Evolutionary conservation across 768 basidiomycete species (phyloP).

Genomic region (Stropharia rugosoannulata): DNA sequence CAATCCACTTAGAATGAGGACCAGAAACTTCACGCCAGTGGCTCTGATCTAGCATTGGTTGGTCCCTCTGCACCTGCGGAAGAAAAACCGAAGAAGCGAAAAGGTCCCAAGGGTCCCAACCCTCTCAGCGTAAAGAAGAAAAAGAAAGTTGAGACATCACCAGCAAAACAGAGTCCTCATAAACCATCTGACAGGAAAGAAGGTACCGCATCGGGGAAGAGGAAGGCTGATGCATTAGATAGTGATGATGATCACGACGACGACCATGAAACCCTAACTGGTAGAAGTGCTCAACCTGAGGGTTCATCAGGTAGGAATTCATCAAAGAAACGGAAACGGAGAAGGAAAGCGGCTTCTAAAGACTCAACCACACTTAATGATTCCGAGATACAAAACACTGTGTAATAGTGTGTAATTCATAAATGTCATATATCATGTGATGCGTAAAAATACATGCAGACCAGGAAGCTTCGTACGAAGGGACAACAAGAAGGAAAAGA

Average conservation of each 20-base stretch:
- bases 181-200: slow-evolving; percentile 22
- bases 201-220: slow-evolving; percentile 21
- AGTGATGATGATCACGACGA: slow-evolving; percentile 8
- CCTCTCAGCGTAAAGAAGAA: slow-evolving; percentile 94
- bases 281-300: neutral
- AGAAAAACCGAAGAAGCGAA: slow-evolving; percentile 52
- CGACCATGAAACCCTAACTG: neutral
- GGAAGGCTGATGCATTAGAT: slow-evolving; percentile 22
- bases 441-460: too few species aligned
- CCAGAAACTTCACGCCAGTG: slow-evolving; percentile 50
- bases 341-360: slow-evolving; percentile 1
- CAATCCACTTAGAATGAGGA: slow-evolving; percentile 55
- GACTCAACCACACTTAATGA: neutral
- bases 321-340: slow-evolving; percentile 5
- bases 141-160: slow-evolving; percentile 32
- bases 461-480: neutral
- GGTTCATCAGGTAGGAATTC: neutral
- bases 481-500: neutral
- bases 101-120: slow-evolving; percentile 85
- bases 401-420: neutral
- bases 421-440: neutral
- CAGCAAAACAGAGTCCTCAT: slow-evolving; percentile 40
- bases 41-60: slow-evolving; percentile 46
- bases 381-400: neutral
- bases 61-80: slow-evolving; percentile 33